phyloP scores from a whole-genome alignment of 805 yeast species.

The Lipomyces lipofer region DNA sequence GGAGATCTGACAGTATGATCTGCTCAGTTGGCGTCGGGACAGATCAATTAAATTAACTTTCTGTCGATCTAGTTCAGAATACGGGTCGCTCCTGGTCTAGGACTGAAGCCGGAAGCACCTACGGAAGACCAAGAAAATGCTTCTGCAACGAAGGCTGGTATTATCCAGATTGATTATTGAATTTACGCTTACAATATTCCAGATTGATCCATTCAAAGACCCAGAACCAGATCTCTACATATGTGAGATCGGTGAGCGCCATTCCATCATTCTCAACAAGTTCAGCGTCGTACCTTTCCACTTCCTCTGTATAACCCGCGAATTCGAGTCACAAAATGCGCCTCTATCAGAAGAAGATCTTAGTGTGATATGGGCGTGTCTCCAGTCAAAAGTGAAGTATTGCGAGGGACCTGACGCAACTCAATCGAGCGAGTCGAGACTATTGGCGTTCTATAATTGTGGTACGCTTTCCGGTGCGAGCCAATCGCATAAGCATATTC shows the following conservation, averaged over 20 bases:
- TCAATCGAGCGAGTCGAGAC: conserved; percentile 46
- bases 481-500: conserved; percentile 89
- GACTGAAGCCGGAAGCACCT: conserved; percentile 40
- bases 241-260: conserved; percentile 51
- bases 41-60: not conserved
- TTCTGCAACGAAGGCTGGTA: not conserved
- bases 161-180: not conserved
- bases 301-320: conserved; percentile 72
- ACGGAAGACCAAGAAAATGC: conserved; percentile 13
- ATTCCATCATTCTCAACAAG: conserved; percentile 76
- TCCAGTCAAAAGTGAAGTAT: conserved; percentile 42
- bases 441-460: conserved; percentile 84
- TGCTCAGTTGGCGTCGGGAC: conserved; percentile 28
- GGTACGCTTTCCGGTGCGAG: conserved; percentile 94
- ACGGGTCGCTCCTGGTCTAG: conserved; percentile 43
- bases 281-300: conserved; percentile 83
- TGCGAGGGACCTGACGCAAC: too few relatives aligned
- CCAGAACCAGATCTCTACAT: conserved; percentile 75
- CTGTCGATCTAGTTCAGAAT: conserved; percentile 34
- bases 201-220: conserved; percentile 66
- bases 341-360: conserved; percentile 75
- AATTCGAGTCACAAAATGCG: conserved; percentile 67
- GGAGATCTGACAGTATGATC: conserved; percentile 33
- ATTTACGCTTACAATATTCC: too few relatives aligned
- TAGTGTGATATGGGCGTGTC: conserved; percentile 54